A percentile compares a stretch with the other conserved stretches of the same genome.
These are phyloP conservation scores for Spiromastix sp. DNA, from an alignment of 2,329 filamentous ascomycete genomes.

Conservation along the genomic window DNA sequence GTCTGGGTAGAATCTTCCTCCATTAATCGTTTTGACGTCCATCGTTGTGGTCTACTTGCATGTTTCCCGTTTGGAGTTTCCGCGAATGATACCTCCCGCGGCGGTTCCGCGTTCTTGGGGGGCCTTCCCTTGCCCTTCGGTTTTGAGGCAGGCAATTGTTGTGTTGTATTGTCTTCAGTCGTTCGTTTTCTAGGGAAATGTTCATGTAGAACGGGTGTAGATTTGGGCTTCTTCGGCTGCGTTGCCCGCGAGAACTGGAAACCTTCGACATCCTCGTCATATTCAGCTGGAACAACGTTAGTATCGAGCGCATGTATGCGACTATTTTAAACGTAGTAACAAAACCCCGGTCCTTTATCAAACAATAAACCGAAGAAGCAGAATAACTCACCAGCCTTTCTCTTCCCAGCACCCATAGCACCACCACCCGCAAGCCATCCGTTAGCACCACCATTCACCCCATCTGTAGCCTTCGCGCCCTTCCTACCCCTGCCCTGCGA, in stretches of 20 bases:
- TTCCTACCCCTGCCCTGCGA: conserved; percentile 10
- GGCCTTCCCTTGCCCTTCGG: conserved; percentile 26
- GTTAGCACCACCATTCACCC: too few relatives aligned
- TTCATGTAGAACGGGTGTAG: conserved; percentile 27
- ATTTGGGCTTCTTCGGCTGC: conserved; percentile 53
- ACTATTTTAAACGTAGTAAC: too few relatives aligned
- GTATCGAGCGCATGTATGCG: too few relatives aligned
- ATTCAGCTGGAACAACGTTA: conserved; percentile 35
- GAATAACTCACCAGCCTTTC: conserved; percentile 33
- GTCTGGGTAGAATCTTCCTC: conserved; percentile 12
- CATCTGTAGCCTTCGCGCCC: neutral
- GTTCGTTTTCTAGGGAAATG: conserved; percentile 8
- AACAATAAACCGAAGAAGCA: conserved; percentile 2
- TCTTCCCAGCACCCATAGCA: conserved; percentile 29
- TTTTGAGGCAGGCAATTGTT: conserved; percentile 19
- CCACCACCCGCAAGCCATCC: too few relatives aligned
- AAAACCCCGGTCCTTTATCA: too few relatives aligned
- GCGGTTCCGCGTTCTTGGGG: conserved; percentile 20
- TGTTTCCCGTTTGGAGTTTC: conserved; percentile 12
- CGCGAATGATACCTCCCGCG: conserved; percentile 11
- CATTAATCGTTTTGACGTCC: conserved; percentile 13
- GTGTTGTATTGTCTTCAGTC: conserved; percentile 19
- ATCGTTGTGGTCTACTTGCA: conserved; percentile 17
- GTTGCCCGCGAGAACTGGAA: conserved; percentile 63
- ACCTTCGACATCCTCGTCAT: conserved; percentile 67